Evolutionary conservation across 139 green algal genomes (phyloP), one percentile per base, ranked within the genome.

Genomic region (Picochlorum sp.): DNA sequence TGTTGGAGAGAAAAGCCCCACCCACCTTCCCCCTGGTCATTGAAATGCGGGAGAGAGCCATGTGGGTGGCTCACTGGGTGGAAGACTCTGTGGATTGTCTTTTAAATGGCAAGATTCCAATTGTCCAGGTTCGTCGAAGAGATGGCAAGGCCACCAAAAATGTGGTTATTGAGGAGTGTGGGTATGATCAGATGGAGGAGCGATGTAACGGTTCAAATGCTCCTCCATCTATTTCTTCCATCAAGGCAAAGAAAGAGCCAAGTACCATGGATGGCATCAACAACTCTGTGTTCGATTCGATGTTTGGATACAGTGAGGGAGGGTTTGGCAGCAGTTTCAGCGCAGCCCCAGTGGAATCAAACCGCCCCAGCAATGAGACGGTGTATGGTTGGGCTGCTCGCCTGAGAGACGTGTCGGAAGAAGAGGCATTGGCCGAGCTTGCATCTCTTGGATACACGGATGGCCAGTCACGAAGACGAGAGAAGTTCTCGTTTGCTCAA

Each of bases 1-100:
- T 99, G 18, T 77, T 96, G 70, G 93, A 99, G 83, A 75, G 93
- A 14, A 81, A 79, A 41, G 90, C 68, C 16, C 90, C 93, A 4
- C 80, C 92, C 59, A 95, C 93, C 28, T 97, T 98, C 77, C 91
- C 95, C 26, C 77, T 98, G 23, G 75, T 94, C 0, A 88, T 99
- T 1, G 93, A 98, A 81, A 97, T 98, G 90, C 75, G 90, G 4
- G 87, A 92, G 65, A 81, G 91, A 10, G 72, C 73, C 30, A 70
- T 80, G 51, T 97, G 90, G 86, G 87, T 97, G 37, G 81, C 81
- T 5, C 87, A 96, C 72, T 86, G 79, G 77, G 80, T 87, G 44
- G 81, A 92, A 63, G 84, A 92, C 59, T 81, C 60, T 34, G 88
- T 96, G 45, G 89, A 96, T 63, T 78, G 78, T 50, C 64, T 96